Evolutionary conservation across 352 stramenopile genomes (phyloP).

Genomic region (Globisporangium irregulare): DNA sequence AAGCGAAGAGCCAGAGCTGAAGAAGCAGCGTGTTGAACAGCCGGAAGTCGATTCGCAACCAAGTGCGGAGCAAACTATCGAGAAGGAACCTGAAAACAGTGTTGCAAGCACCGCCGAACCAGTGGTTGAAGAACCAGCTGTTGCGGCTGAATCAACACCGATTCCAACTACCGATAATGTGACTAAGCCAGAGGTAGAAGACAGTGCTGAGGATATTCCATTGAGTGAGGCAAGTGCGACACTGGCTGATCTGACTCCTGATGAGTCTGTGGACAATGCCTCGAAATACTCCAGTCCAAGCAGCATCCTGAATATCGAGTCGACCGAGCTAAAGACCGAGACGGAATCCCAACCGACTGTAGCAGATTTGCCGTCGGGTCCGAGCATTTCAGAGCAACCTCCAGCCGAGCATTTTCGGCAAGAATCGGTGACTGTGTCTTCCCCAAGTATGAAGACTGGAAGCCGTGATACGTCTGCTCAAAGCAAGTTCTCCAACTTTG

Average conservation of each 20-base stretch:
- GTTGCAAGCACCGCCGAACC: not conserved
- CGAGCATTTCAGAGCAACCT: conserved; percentile 4
- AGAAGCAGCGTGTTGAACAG: conserved; percentile 32
- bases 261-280: conserved; percentile 2
- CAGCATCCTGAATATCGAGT: conserved; percentile 11
- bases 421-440: not conserved
- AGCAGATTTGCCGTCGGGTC: not conserved
- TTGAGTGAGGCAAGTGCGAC: conserved; percentile 18
- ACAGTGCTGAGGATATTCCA: conserved; percentile 12
- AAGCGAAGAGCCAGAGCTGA: conserved; percentile 30
- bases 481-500: conserved; percentile 12
- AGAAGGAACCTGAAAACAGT: not conserved
- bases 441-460: conserved; percentile 5
- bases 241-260: conserved; percentile 15
- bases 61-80: not conserved
- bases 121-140: not conserved
- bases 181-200: not conserved
- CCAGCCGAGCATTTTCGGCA: conserved; percentile 2
- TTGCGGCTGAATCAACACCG: not conserved
- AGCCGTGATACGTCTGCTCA: conserved; percentile 8
- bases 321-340: not conserved
- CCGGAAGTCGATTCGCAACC: not conserved
- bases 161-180: not conserved
- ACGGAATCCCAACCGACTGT: not conserved
- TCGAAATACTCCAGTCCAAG: conserved; percentile 11